phyloP scores from a whole-genome alignment of 331 rosid genomes.

The Acacia concinna region DNA sequence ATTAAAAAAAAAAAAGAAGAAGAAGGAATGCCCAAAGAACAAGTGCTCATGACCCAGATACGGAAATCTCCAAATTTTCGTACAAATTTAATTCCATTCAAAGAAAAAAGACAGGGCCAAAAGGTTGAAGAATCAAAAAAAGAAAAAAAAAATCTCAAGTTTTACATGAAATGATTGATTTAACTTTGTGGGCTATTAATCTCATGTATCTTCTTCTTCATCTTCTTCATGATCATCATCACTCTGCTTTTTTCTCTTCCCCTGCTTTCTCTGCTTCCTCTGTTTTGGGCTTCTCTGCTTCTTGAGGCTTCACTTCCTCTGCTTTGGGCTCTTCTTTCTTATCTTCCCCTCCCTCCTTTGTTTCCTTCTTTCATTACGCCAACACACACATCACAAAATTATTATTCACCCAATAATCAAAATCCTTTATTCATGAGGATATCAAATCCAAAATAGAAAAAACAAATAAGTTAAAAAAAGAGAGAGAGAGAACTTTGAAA shows the following conservation, averaged over 20 bases:
- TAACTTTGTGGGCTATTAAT: neutral
- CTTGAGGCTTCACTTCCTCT: neutral
- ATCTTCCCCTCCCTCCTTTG: neutral
- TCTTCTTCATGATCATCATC: constrained; percentile 23
- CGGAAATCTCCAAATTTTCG: neutral
- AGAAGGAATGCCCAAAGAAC: neutral
- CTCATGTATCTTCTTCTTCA: constrained; percentile 11
- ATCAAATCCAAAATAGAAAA: neutral
- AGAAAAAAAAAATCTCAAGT: neutral
- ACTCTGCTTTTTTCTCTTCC: neutral
- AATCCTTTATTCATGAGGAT: neutral
- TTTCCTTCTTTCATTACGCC: constrained; percentile 24
- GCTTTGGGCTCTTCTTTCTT: neutral
- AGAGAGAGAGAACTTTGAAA: neutral
- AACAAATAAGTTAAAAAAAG: neutral
- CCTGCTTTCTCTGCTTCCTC: neutral
- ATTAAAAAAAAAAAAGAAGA: too few species aligned
- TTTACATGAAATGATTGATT: neutral
- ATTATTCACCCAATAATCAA: neutral
- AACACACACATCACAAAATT: neutral
- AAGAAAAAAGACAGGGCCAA: neutral
- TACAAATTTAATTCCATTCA: neutral
- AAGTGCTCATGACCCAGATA: neutral
- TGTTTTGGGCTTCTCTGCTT: neutral
- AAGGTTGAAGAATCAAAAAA: neutral